phyloP scores from a whole-genome alignment of 257 asterid genomes.

The Penstemon davidsonii region DNA sequence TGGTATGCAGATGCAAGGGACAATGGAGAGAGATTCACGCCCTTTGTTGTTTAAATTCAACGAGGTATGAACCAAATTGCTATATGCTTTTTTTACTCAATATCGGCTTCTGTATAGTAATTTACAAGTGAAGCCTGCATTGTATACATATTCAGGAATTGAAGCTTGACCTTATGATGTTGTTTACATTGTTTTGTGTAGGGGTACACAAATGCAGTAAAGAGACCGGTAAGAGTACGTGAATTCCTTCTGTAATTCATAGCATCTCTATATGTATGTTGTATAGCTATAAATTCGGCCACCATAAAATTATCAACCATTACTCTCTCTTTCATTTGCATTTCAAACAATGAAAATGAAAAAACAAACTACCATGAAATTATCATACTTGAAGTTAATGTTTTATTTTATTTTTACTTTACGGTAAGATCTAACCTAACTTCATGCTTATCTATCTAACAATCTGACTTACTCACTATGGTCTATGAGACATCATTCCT shows the following conservation, averaged over 20 bases:
- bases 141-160: not conserved
- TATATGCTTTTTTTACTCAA: not conserved
- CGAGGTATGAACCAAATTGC: constrained; percentile 52
- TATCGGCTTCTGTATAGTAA: not conserved
- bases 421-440: no score
- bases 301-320: no score
- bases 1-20: constrained; percentile 38
- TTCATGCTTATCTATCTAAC: no score
- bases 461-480: no score
- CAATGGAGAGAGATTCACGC: constrained; percentile 63
- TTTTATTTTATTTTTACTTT: no score
- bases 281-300: constrained; percentile 8
- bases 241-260: constrained; percentile 62
- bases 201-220: constrained; percentile 98
- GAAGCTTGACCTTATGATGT: not conserved
- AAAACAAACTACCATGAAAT: no score
- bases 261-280: constrained; percentile 10
- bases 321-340: no score
- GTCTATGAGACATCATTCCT: no score
- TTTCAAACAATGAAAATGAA: no score
- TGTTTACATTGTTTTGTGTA: constrained; percentile 33
- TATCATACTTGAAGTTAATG: no score
- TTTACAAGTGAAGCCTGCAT: not conserved
- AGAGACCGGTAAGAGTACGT: constrained; percentile 79
- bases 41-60: constrained; percentile 79